Evolutionary conservation across 257 asterid species (phyloP), one percentile per base, ranked within the genome.

Genomic region (Nicotiana undulata): DNA sequence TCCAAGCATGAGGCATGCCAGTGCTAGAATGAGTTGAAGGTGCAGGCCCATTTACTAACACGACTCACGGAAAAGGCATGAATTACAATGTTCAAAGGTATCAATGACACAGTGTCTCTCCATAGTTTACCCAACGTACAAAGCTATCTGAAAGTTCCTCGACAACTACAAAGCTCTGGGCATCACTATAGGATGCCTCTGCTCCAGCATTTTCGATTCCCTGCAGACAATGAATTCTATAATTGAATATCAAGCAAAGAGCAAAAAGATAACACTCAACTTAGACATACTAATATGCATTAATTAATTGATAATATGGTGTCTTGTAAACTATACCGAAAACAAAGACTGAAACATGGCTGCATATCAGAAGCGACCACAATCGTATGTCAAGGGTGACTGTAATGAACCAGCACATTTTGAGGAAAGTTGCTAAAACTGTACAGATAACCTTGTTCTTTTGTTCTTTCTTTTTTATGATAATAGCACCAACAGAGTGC

Each of bases 81-180:
- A 72, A 24, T 28, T 72, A 72, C 78, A 46, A 46, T 15, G 24
- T 24, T 46, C 78, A 40, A 84, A 44, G 32, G 61, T 83, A 76
- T 90, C 90, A 91, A 82, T 92, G 93, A 82, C 91, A 89, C 2
- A 95, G 84, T 40, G 97, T 79, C 89, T 95, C 99, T 63, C 99
- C 99, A 49, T 24, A 53, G 44, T 82, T 88, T 75, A 95, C 97
- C 99, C 99, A 95, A 4, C 77, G 88, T 81, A 85, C 95, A 90
- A 95, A 95, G 86, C 88, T 90, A 84, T 92, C 98, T n/a, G 99
- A 90, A 88, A 87, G 92, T 66, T 92, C 97, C 87, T 92, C 95
- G 6, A 79, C 90, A 82, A 91, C 92, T 88, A 90, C 94, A 86
- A 79, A 37, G 75, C 78, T 77, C 64, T 61, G 89, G 83, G 63